phyloP scores from a whole-genome alignment of 225 moss, liverwort and hornwort genomes.

The Asterella californica region DNA sequence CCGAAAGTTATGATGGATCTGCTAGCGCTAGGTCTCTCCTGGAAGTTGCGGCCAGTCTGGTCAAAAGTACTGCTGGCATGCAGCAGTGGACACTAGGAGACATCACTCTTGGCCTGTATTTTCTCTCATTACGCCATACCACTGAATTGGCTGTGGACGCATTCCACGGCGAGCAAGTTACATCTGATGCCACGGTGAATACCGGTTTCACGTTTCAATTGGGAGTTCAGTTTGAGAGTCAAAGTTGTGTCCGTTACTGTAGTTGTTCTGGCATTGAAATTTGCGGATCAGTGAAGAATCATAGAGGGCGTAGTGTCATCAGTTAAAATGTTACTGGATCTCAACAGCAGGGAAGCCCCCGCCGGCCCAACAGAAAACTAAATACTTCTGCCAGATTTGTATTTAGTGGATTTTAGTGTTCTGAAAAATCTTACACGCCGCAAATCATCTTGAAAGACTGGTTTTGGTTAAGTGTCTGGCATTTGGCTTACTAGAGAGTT shows the following conservation, averaged over 20 bases:
- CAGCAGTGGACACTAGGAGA: conserved; percentile 85
- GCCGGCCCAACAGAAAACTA: not conserved
- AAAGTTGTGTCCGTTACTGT: not conserved
- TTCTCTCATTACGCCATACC: conserved; percentile 81
- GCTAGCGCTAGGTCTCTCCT: conserved; percentile 60
- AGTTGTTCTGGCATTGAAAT: not conserved
- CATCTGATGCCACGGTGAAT: conserved; percentile 52
- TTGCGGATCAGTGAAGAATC: not conserved
- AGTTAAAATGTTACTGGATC: not conserved
- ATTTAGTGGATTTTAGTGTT: not conserved
- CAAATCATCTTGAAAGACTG: not conserved
- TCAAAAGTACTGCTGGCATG: conserved; percentile 86
- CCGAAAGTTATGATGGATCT: conserved; percentile 54
- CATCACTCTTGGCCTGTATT: conserved; percentile 90
- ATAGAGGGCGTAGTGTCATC: not conserved
- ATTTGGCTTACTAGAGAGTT: not conserved
- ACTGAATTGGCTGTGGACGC: conserved; percentile 70
- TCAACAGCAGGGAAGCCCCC: not conserved
- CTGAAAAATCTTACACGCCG: not conserved
- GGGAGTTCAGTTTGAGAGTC: not conserved
- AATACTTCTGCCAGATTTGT: not conserved
- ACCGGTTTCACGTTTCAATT: not conserved
- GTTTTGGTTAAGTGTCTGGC: not conserved
- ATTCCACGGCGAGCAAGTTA: conserved; percentile 61
- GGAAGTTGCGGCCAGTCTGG: conserved; percentile 70